Base-by-base conservation (phyloP, 2,329 filamentous ascomycete species). In the Pyricularia sp. region DNA sequence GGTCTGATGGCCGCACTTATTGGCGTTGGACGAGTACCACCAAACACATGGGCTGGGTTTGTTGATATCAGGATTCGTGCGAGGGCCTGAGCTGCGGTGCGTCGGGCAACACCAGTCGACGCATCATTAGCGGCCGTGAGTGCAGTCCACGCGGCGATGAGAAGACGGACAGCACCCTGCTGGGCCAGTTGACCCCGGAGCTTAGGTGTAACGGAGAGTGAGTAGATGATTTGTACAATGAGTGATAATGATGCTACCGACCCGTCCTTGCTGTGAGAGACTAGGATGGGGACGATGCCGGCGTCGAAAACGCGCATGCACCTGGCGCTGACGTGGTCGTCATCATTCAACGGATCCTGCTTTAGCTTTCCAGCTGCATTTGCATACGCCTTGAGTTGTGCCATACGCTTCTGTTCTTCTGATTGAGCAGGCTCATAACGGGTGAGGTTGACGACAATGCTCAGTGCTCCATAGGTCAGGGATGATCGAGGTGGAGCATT, bases 381-480 rank as follows among this genome's bases (percentile, higher is more conserved):
- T 17, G 95, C 95, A 74, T 98, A 99, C 2, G 93, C 92, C 81
- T 97, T 97, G 64, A 99, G 85, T 77, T 99, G 92, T 6, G 87
- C 87, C 81, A 99, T 92, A 75, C 92, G 93, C 81, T 94, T 95
- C 74, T 97, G 91, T 78, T 99, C 95, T 71, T 97, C 94, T 0
- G 92, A 90, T 59, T 94, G 83, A 9, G 83, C 82, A 7, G 93
- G 93, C 59, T 87, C 85, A 76, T 97, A 98, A 33, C 86, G 84
- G 17, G 93, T 97, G 67, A 99, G 81, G 75, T 98, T 97, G 68
- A 88, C 83, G 72, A 98, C 86, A 68, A 97, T 91, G 76, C 91
- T 97, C 59, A 99, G 83, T 23, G 89, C 91, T 65, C 94, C 94
- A 76, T 97, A 97, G 0, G 93, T 90, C 28, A 91, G 82, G 14